Base-by-base conservation (phyloP, 2,329 filamentous ascomycete species). In the Myriangium duriaei region DNA sequence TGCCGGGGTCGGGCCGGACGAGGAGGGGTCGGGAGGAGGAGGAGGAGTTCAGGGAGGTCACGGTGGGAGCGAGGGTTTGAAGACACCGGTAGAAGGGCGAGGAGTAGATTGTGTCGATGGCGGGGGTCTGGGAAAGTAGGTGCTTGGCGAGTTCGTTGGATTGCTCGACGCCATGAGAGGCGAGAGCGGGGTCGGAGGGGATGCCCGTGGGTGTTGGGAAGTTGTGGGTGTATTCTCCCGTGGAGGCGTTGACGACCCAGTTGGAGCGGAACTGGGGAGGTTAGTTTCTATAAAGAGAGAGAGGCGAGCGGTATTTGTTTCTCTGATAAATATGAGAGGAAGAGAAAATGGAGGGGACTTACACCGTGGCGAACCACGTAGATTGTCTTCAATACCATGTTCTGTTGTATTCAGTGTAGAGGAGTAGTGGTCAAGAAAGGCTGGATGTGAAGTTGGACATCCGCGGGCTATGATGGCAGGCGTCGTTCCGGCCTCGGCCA, bases 71-170 rank as follows among this genome's bases (percentile, higher is more conserved):
- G 37, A 93, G 74, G 2, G 86, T 93, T 62, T 93, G 81, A 30
- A 93, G 64, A 54, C 86, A 94, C 46, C 86, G 75, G 58, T 91
- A 93, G 61, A 85, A 93, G 0, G 84, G 81, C 43, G 79, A 86
- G 19, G 76, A 81, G 63, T 94, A 96, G 48, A 96, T 71, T 32
- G 69, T 69, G 37, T 85, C 78, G 42, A 88, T 71, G 1, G 78
- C 72, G 21, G 81, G 81, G 12, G 75, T 60, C 31, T 82, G 55
- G 1, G 62, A 65, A 41, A 67, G 54, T 33, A 93, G 67, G 52
- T 82, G 71, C 5, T 59, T 63, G 44, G 59, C 86, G 32, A 96
- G 71, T 60, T 96, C 78, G 43, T 74, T 68, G 14, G 86, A 76
- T 65, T 98, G 91, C 36, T 75, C 69, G 29, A 92, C 80, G 41